Conservation (phyloP, 163 green algal genomes). For the Scenedesmus sp. region DNA sequence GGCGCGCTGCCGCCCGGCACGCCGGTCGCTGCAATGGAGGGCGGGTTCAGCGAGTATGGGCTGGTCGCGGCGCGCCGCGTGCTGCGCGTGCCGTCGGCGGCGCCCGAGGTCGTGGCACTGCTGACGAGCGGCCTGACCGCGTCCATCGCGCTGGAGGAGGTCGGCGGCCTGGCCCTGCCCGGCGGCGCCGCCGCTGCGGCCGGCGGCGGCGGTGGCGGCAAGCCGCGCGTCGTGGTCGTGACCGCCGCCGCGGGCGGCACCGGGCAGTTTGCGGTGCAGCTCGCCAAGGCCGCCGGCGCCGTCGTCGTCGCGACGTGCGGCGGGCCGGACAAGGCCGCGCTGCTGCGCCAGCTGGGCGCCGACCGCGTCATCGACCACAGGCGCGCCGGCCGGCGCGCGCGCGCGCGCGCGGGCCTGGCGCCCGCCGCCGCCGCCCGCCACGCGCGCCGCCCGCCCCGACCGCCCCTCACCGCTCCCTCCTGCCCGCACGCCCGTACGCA, state of each 20-base stretch:
- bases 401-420: not conserved
- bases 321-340: slow-evolving; percentile 67
- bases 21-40: slow-evolving; percentile 72
- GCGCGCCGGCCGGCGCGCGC: not conserved
- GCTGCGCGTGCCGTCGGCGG: slow-evolving; percentile 63
- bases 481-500: too few species aligned
- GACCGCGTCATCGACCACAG: slow-evolving; percentile 78
- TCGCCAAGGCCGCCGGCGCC: slow-evolving; percentile 77
- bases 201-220: slow-evolving; percentile 52
- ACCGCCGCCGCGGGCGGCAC: slow-evolving; percentile 92
- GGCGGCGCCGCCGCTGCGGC: not conserved
- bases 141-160: slow-evolving; percentile 78
- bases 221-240: slow-evolving; percentile 85
- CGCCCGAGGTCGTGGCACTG: slow-evolving; percentile 81
- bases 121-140: slow-evolving; percentile 91
- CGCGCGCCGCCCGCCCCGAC: not conserved
- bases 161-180: slow-evolving; percentile 53
- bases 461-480: too few species aligned
- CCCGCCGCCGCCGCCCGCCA: not conserved
- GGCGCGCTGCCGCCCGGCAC: slow-evolving; percentile 52
- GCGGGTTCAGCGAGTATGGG: slow-evolving; percentile 75
- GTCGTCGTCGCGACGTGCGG: slow-evolving; percentile 84
- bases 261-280: slow-evolving; percentile 87
- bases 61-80: slow-evolving; percentile 57
- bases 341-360: slow-evolving; percentile 70